Evolutionary conservation across 73 alveolate species (phyloP).

Genomic region (Paramecium sonneborni): DNA sequence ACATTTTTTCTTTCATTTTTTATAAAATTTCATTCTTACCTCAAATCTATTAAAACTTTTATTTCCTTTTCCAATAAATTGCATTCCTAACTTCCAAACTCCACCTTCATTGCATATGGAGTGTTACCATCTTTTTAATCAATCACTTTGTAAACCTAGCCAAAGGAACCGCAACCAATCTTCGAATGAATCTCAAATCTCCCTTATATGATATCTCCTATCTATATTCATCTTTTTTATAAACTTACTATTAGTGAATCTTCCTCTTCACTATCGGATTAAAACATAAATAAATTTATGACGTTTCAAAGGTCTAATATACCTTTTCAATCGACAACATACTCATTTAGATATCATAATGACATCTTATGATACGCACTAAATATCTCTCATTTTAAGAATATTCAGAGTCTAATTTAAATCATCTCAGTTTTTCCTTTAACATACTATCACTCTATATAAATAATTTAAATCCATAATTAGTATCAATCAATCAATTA

Average conservation of each 20-base stretch:
- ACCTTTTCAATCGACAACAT: slow-evolving; percentile 13
- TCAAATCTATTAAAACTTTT: slow-evolving; percentile 65
- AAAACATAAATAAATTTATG: slow-evolving; percentile 34
- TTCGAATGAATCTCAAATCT: slow-evolving; percentile 47
- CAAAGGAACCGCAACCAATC: slow-evolving; percentile 80
- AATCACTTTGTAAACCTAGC: slow-evolving; percentile 73
- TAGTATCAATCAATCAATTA: no score
- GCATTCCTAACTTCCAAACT: slow-evolving; percentile 71
- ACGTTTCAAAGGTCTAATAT: slow-evolving; percentile 20
- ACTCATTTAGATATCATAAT: slow-evolving; percentile 20
- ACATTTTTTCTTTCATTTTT: neutral
- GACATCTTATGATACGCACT: slow-evolving; percentile 38
- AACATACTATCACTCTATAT: slow-evolving; percentile 20
- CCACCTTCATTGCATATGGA: slow-evolving; percentile 66
- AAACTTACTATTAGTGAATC: slow-evolving; percentile 1
- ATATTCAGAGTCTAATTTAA: neutral
- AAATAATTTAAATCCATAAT: no score
- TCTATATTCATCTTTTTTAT: neutral
- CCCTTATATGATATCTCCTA: neutral
- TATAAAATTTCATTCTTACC: neutral
- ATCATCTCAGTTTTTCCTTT: neutral
- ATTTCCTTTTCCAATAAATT: slow-evolving; percentile 73
- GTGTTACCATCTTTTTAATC: slow-evolving; percentile 68
- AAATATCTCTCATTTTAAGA: neutral
- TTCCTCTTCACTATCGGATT: slow-evolving; percentile 27